Percentiles rank a stretch among this genome's conserved stretches.
Conservation (phyloP, 305 asterid genomes). For the Fraxinus albicans region DNA sequence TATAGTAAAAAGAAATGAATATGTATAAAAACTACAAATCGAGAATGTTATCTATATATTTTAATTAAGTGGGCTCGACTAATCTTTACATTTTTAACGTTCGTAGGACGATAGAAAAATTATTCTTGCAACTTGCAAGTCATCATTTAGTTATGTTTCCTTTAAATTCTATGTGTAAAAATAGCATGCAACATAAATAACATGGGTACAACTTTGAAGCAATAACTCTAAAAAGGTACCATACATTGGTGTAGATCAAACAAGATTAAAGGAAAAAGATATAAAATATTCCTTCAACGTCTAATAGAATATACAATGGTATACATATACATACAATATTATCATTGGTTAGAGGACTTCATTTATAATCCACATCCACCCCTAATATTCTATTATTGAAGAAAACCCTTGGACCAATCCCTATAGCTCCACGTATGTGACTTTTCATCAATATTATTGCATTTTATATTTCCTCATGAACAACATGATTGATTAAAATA, state of each 20-base stretch:
- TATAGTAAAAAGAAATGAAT: neutral
- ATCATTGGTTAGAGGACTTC: constrained; percentile 27
- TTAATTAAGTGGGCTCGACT: neutral
- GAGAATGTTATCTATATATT: neutral
- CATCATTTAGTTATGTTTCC: neutral
- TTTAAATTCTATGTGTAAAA: neutral
- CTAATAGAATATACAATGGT: neutral
- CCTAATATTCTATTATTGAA: constrained; percentile 6
- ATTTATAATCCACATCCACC: constrained; percentile 30
- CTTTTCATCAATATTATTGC: constrained; percentile 19
- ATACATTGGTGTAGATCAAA: neutral
- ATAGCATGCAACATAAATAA: constrained; percentile 16
- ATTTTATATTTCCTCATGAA: constrained; percentile 1
- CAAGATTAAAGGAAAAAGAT: neutral
- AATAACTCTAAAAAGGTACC: constrained; percentile 13
- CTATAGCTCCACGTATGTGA: constrained; percentile 32
- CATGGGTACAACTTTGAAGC: constrained; percentile 4
- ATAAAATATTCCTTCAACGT: neutral
- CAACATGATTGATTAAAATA: constrained; percentile 16
- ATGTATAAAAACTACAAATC: neutral
- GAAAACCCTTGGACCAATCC: constrained; percentile 24
- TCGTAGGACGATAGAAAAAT: neutral
- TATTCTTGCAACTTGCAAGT: neutral
- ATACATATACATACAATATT: constrained; percentile 6
- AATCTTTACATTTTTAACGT: neutral